These are phyloP conservation scores for Raddia guianensis DNA, from an alignment of 176 grass and related monocot genomes.

Conservation along the genomic window DNA sequence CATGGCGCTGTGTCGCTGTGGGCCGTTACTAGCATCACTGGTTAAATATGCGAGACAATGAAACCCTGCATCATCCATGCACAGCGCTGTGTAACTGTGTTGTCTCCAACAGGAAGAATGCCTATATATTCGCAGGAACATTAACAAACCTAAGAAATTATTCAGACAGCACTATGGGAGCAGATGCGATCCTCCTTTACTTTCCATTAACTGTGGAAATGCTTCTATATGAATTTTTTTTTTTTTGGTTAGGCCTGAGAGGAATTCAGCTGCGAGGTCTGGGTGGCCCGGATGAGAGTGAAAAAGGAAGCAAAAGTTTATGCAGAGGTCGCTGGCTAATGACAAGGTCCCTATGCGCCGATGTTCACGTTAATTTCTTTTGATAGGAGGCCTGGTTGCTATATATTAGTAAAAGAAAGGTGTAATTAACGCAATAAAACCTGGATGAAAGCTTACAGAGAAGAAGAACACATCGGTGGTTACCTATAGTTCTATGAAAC, in stretches of 20 bases:
- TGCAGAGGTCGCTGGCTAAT: neutral
- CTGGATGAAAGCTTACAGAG: neutral
- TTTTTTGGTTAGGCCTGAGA: neutral
- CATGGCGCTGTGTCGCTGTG: no score
- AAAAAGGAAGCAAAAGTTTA: neutral
- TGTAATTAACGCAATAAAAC: neutral
- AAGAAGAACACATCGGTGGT: no score
- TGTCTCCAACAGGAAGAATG: slow-evolving; percentile 10
- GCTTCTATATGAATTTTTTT: neutral
- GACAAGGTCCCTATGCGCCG: neutral
- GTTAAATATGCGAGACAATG: slow-evolving; percentile 5
- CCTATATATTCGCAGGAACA: neutral
- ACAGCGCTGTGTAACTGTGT: neutral
- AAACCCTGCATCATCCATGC: neutral
- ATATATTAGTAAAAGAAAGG: no score
- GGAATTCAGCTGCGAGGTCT: neutral
- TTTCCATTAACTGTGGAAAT: neutral
- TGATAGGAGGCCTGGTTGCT: neutral
- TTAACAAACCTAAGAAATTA: slow-evolving; percentile 20
- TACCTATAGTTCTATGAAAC: no score
- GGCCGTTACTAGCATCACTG: no score
- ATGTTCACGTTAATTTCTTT: neutral
- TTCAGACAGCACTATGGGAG: slow-evolving; percentile 29
- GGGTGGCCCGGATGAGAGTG: neutral
- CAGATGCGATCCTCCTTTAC: neutral